These are phyloP conservation scores for Penicillium riverlandense DNA, from an alignment of 495 filamentous ascomycete genomes.

Conservation along the genomic window DNA sequence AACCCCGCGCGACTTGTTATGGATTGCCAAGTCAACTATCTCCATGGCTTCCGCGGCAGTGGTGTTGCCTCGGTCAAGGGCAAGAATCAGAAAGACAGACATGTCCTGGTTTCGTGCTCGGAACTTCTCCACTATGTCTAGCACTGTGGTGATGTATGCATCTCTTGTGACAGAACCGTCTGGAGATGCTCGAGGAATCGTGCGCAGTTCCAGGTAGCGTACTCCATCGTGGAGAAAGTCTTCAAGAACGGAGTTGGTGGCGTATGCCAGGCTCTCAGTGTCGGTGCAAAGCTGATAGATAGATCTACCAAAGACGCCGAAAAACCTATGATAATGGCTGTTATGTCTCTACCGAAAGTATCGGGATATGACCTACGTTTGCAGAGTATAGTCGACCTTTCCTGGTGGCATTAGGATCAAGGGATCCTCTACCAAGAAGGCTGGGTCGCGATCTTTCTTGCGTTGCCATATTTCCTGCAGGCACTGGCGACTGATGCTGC, in stretches of 20 bases:
- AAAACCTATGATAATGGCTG: constrained; percentile 46
- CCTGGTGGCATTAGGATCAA: constrained; percentile 58
- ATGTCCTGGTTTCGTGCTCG: constrained; percentile 24
- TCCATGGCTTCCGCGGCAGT: constrained; percentile 47
- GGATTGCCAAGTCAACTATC: constrained; percentile 55
- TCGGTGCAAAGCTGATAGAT: constrained; percentile 69
- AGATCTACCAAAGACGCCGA: constrained; percentile 69
- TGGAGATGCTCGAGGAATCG: constrained; percentile 62
- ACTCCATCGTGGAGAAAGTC: constrained; percentile 69
- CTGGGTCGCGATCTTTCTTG: constrained; percentile 45
- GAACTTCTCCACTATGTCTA: constrained; percentile 50
- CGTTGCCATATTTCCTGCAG: constrained; percentile 68
- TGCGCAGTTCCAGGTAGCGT: constrained; percentile 74
- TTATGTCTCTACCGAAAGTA: not conserved
- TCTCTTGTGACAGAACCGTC: constrained; percentile 46
- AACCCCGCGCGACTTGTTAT: constrained; percentile 48
- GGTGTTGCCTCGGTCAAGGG: constrained; percentile 60
- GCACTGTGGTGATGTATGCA: constrained; percentile 58
- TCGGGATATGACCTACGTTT: constrained; percentile 44
- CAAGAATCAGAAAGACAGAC: constrained; percentile 62
- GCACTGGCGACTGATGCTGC: constrained; percentile 68
- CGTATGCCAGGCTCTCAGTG: constrained; percentile 45
- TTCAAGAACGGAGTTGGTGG: constrained; percentile 61
- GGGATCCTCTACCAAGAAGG: constrained; percentile 56
- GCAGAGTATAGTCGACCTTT: constrained; percentile 64